phyloP scores from a whole-genome alignment of 2,329 filamentous ascomycete species.

The Coniosporium tulheliwenetii region DNA sequence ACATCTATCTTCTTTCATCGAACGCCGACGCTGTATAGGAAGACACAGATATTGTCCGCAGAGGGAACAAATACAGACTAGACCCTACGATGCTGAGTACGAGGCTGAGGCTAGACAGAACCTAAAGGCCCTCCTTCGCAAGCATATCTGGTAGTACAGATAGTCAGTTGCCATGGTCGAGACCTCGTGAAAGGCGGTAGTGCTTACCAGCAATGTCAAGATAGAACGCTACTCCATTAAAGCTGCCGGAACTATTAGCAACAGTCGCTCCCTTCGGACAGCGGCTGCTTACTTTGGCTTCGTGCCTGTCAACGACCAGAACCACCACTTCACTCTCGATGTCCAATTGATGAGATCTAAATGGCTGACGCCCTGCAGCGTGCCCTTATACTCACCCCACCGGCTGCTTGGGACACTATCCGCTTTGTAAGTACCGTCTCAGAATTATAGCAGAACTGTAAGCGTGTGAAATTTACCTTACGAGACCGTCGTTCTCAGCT shows the following conservation, averaged over 20 bases:
- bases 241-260: slow-evolving; percentile 23
- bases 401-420: slow-evolving; percentile 37
- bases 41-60: too few relatives aligned
- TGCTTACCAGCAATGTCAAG: slow-evolving; percentile 46
- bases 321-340: slow-evolving; percentile 42
- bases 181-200: neutral
- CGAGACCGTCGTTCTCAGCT: slow-evolving; percentile 45
- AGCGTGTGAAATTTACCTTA: slow-evolving; percentile 24
- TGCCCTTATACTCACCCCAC: slow-evolving; percentile 50
- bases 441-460: neutral
- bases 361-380: slow-evolving; percentile 46
- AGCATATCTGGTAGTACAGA: slow-evolving; percentile 17
- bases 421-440: neutral
- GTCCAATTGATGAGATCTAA: slow-evolving; percentile 53
- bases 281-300: slow-evolving; percentile 30
- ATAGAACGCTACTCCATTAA: slow-evolving; percentile 50
- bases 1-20: too few relatives aligned
- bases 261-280: neutral
- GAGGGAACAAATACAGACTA: too few relatives aligned
- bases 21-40: too few relatives aligned
- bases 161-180: neutral
- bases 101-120: slow-evolving; percentile 19
- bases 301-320: slow-evolving; percentile 39
- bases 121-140: slow-evolving; percentile 19
- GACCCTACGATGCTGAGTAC: too few relatives aligned